Evolutionary conservation across 331 rosid species (phyloP), one percentile per base, ranked within the genome.

Genomic region (Acacia pycnantha): DNA sequence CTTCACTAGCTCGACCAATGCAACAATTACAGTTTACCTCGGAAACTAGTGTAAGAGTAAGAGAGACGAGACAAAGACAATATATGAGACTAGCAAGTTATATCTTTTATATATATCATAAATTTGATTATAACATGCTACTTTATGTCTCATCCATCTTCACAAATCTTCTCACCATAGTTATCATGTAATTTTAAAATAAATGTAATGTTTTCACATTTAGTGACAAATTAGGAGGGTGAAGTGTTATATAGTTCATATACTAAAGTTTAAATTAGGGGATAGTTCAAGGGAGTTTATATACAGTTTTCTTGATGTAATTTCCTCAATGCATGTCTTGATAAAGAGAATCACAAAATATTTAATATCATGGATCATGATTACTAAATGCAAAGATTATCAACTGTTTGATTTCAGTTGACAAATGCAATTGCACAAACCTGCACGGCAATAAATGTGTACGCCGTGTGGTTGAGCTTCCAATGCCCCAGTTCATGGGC

Each of bases 401-500:
- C 37, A 48, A 68, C 76, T 58, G 33, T 72, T 78, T 11, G 76
- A 31, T 50, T 83, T 47, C 62, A 82, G 58, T 77, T 74, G 43
- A 73, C 64, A 74, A 64, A 70, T 69, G 73, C 61, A 72, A 40
- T 27, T 21, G 50, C 78, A 67, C 89, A 79, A 84, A 95, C 99
- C 98, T 93, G 98, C 89, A 93, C 87, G 21, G 98, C 99, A 53
- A 95, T 80, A 88, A 95, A 95, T 14, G 98, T 89, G 89, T 88
- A 95, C 88, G 92, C 79, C 0, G 99, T 95, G 83, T 95, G 99
- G 85, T 89, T 95, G 76, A 95, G 99, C 84, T 95, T 92, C 99
- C 99, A 95, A 82, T 95, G 99, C 81, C 99, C 99, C 73, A 95
- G 86, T 85, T 93, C 99, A 69, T 95, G 99, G 74, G 97, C 99